These are phyloP conservation scores for Pestalotiopsis sp. DNA, from an alignment of 2,329 filamentous ascomycete genomes.

Conservation along the genomic window DNA sequence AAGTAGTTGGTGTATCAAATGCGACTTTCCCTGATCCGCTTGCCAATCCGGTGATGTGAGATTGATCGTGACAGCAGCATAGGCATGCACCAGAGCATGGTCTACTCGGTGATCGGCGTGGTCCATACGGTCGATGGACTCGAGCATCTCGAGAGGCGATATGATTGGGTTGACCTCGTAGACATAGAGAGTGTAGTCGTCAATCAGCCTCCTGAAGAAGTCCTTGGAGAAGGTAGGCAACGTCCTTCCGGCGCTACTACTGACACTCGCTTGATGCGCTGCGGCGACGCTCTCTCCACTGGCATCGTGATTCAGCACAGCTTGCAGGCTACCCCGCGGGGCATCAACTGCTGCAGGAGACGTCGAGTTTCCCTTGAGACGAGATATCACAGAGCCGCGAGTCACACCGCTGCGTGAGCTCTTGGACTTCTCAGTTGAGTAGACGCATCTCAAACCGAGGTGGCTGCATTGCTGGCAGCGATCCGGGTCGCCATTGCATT, in stretches of 20 bases:
- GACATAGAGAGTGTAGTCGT: conserved; percentile 2
- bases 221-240: background rate
- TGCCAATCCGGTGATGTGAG: conserved; percentile 4
- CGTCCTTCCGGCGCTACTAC: background rate
- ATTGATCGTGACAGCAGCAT: conserved; percentile 2
- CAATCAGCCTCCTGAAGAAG: background rate
- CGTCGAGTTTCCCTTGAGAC: background rate
- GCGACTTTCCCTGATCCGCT: background rate
- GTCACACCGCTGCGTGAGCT: conserved; percentile 7
- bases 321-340: background rate
- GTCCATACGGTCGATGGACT: conserved; percentile 7
- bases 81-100: background rate
- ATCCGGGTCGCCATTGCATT: conserved; percentile 7
- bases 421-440: background rate
- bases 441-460: conserved; percentile 1
- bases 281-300: background rate
- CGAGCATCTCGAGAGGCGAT: background rate
- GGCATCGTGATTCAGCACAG: background rate
- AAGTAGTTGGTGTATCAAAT: background rate
- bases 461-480: conserved; percentile 6
- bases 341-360: background rate
- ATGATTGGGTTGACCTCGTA: conserved; percentile 3
- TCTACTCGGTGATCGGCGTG: background rate
- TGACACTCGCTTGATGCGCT: background rate
- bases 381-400: conserved; percentile 1